Evolutionary conservation across 345 rosid species (phyloP).

Genomic region (Conringia planisiliqua): DNA sequence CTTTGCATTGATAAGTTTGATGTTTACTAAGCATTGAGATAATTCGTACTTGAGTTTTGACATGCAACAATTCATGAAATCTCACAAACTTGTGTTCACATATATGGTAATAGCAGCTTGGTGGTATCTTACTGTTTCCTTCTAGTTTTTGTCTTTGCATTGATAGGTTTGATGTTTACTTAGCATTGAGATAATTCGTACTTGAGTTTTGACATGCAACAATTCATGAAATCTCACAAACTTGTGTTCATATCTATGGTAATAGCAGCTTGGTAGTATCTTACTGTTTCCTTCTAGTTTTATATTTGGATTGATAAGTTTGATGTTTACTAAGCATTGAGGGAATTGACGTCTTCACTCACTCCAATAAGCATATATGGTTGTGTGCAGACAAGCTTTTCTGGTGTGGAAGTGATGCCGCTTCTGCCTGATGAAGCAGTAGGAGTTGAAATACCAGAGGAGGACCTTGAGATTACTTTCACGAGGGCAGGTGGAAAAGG

Average conservation of each 20-base stretch:
- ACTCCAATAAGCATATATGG: not conserved
- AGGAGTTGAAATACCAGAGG: slow-evolving; percentile 77
- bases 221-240: not conserved
- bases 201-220: not conserved
- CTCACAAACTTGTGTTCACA: not conserved
- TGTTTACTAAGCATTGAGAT: no score
- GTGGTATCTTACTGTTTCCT: not conserved
- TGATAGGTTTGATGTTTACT: not conserved
- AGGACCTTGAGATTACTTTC: slow-evolving; percentile 76
- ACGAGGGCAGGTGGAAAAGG: slow-evolving; percentile 98
- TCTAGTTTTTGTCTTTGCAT: not conserved
- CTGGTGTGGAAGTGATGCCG: slow-evolving; percentile 93
- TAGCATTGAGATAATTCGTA: no score
- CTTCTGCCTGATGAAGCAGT: slow-evolving; percentile 81
- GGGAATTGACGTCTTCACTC: not conserved
- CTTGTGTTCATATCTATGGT: not conserved
- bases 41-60: not conserved
- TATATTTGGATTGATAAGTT: not conserved
- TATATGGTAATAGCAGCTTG: not conserved
- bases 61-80: not conserved
- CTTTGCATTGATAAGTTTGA: not conserved
- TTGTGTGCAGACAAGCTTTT: slow-evolving; percentile 72
- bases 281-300: not conserved
- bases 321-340: not conserved
- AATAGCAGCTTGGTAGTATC: not conserved